These are phyloP conservation scores for Colletotrichum sp. DNA, from an alignment of 2,329 filamentous ascomycete genomes.

Conservation along the genomic window DNA sequence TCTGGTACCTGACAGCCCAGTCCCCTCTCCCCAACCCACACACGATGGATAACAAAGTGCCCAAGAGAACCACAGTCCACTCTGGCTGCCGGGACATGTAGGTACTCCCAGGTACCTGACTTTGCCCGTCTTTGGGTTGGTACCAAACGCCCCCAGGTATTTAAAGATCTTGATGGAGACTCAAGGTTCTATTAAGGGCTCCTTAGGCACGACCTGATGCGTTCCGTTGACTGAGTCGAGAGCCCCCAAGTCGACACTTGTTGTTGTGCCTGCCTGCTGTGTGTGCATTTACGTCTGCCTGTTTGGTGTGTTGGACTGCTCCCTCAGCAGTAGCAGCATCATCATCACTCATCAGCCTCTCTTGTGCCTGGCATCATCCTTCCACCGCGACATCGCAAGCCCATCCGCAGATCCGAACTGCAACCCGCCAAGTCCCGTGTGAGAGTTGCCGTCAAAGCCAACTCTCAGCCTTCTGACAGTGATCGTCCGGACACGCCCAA, in stretches of 20 bases:
- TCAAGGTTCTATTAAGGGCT: constrained; percentile 8
- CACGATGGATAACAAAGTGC: not conserved
- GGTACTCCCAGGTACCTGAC: not conserved
- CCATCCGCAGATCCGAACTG: not conserved
- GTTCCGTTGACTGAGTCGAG: constrained; percentile 2
- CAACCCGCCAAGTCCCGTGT: not conserved
- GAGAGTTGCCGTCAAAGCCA: not conserved
- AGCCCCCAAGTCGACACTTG: not conserved
- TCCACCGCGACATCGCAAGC: not conserved
- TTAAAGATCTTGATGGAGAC: constrained; percentile 16
- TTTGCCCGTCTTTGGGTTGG: constrained; percentile 4
- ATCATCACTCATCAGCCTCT: not conserved
- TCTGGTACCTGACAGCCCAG: not conserved
- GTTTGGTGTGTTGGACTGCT: not conserved
- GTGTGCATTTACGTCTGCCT: not conserved
- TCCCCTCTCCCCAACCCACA: not conserved
- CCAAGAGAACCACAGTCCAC: not conserved
- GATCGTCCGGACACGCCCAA: not conserved
- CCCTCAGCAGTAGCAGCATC: not conserved
- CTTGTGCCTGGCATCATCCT: not conserved
- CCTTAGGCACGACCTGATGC: constrained; percentile 2
- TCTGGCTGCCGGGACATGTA: not conserved
- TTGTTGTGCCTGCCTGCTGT: not conserved
- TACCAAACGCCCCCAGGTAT: not conserved
- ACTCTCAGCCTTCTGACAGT: not conserved